These are phyloP conservation scores for Curvularia spicifera DNA, from an alignment of 2,329 filamentous ascomycete species.

Conservation along the genomic window DNA sequence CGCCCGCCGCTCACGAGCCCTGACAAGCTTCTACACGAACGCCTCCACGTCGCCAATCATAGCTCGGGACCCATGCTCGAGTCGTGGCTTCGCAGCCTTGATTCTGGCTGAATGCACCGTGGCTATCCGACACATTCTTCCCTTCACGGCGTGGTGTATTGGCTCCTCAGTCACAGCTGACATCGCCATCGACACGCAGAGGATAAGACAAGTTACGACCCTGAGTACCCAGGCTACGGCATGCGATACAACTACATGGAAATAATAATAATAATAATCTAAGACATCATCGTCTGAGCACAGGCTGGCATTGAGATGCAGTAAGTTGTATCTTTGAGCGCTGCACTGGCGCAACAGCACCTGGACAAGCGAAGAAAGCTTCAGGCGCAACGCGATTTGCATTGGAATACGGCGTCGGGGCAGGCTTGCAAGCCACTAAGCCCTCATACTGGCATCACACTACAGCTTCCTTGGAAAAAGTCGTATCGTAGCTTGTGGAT, in stretches of 20 bases:
- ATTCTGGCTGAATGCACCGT: conserved; percentile 9
- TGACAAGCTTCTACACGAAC: conserved; percentile 10
- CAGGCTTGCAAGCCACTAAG: conserved; percentile 5
- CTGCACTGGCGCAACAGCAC: neutral
- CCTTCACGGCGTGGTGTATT: neutral
- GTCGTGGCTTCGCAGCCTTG: conserved; percentile 12
- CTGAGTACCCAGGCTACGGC: neutral
- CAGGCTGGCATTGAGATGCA: neutral
- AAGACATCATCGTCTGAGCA: neutral
- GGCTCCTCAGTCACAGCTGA: neutral
- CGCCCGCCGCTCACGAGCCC: conserved; percentile 16
- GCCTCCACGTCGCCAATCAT: conserved; percentile 17
- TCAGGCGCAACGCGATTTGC: conserved; percentile 2
- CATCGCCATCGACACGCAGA: neutral
- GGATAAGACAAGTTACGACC: neutral
- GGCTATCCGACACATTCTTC: conserved; percentile 1
- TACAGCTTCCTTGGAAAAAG: conserved; percentile 7
- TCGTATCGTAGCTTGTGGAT: conserved; percentile 38
- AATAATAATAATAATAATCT: neutral
- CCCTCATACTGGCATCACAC: conserved; percentile 6
- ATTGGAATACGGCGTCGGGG: conserved; percentile 5
- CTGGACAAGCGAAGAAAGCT: neutral
- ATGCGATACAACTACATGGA: neutral
- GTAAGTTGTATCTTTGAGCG: neutral
- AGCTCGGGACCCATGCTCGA: conserved; percentile 6